Evolutionary conservation across 148 eudicot species (phyloP), one percentile per base, ranked within the genome.

Genomic region (Camellia sinensis): DNA sequence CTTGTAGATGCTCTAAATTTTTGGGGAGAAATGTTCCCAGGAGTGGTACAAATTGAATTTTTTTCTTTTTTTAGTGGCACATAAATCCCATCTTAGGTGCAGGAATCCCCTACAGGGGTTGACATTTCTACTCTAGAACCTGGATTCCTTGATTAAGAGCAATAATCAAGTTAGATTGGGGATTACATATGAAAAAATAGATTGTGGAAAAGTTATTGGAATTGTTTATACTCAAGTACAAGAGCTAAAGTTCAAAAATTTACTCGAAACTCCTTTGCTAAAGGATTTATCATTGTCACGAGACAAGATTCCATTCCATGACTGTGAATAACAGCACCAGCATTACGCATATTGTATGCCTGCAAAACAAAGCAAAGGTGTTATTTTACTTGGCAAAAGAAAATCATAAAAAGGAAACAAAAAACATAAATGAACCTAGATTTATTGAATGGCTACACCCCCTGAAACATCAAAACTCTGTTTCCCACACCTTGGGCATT

Each of bases 301-400:
- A 96, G 78, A 81, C 99, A 96, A 75, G 95, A 92, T 86, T 96
- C 99, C 92, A 93, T 92, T 50, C 99, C 99, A 83, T 96, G 99
- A 77, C 99, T 96, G 85, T 96, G 99, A 83, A 96, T 96, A 60
- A 91, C 92, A 79, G 98, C 92, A 80, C 99, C 99, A 83, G 98
- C 98, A 90, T 90, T 92, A 80, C 98, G 87, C 97, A 90, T 91
- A 48, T 91, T 83, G 82, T 91, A 96, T 77, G 94, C 98, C 99
- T 96, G 90, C 76, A 79, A 82, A 74, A 54, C 80, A 63, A 22
- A 40, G 67, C 50, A 80, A 22, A 19, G 56, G 0, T 40, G 46
- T 12, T 67, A 77, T 63, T 12, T 18, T 19, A 57, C 3, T 18
- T 6, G 14, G 44, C 13, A 59, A 83, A 73, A 66, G 29, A 45